Base-by-base conservation (phyloP, 768 basidiomycete genomes). In the Trametes cinnabarina region DNA sequence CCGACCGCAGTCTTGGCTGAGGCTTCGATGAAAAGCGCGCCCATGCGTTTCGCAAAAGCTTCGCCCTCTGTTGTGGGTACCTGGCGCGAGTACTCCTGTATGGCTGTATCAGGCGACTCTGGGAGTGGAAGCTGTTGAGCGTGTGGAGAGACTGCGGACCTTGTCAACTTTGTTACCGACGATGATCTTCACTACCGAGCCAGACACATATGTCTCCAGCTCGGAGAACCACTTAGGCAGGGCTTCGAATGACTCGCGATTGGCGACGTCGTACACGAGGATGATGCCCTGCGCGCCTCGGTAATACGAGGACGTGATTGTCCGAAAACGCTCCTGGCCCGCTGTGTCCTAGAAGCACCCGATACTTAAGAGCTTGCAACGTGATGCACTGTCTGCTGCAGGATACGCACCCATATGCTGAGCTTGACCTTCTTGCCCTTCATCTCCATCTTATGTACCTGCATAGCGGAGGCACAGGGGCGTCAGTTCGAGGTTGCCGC, bases 81-180 rank as follows among this genome's bases (percentile, higher is more conserved):
- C 69, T 94, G 88, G 3, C 96, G 83, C 10, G 91, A 92, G 74
- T 88, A 91, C 68, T 97, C 95, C 92, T 94, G 65, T 44, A 55
- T 55, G 10, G 12, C 11, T 25, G 30, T 28, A 23, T 37, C 19
- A 8, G 15, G 42, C 15, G 19, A 26, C 9, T 15, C 37, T 12
- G 30, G 30, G 7, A 32, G 30, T 32, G 30, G n/a, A n/a, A n/a
- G 30, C 30, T 32, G 12, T 32, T 32, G 30, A n/a, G n/a, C n/a
- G 30, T 4, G 23, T 32, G 37, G 15, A 22, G 6, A 37, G 61
- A 11, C 12, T 14, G 23, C 68, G 34, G 34, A 84, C 90, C 81
- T 95, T 96, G 78, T 98, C 94, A 17, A 96, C 77, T 74, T 98
- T 99, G 75, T 90, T 90, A 28, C 92, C 96, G 2, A 99, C 94